phyloP scores from a whole-genome alignment of 2,329 filamentous ascomycete genomes.

The Cryphonectria carpinicola region DNA sequence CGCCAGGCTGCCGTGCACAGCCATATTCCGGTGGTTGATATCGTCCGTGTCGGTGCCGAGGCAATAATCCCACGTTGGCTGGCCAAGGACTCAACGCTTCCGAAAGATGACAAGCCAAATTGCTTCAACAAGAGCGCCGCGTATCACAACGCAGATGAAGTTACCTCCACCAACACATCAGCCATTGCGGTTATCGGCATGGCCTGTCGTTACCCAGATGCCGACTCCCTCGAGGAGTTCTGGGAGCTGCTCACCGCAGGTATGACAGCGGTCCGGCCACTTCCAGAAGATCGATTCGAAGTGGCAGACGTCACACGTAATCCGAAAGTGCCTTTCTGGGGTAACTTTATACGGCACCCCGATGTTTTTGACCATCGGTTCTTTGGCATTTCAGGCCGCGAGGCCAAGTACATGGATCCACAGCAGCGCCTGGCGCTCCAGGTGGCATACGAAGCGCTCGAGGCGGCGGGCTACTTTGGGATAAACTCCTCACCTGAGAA shows the following conservation, averaged over 20 bases:
- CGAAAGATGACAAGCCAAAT: background rate
- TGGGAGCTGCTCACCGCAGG: constrained; percentile 37
- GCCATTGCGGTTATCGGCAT: constrained; percentile 39
- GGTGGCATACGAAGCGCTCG: constrained; percentile 38
- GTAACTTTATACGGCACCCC: constrained; percentile 21
- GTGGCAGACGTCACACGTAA: background rate
- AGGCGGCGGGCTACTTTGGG: constrained; percentile 21
- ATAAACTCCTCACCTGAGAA: background rate
- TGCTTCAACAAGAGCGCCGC: too few relatives aligned
- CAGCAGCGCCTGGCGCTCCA: constrained; percentile 37
- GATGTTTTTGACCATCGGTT: constrained; percentile 33
- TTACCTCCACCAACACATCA: too few relatives aligned
- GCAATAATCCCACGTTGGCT: constrained; percentile 11
- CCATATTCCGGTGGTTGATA: background rate
- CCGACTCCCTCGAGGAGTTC: constrained; percentile 41
- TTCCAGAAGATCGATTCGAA: constrained; percentile 15
- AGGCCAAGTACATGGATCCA: constrained; percentile 37
- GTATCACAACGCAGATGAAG: too few relatives aligned
- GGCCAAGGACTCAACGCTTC: background rate
- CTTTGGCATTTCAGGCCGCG: constrained; percentile 33
- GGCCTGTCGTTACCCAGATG: constrained; percentile 40
- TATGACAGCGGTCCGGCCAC: constrained; percentile 1
- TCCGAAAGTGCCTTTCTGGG: constrained; percentile 11
- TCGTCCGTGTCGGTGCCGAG: constrained; percentile 15
- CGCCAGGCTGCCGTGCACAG: background rate